Conservation (phyloP, 306 rosid genomes). For the Malus sieversii region DNA sequence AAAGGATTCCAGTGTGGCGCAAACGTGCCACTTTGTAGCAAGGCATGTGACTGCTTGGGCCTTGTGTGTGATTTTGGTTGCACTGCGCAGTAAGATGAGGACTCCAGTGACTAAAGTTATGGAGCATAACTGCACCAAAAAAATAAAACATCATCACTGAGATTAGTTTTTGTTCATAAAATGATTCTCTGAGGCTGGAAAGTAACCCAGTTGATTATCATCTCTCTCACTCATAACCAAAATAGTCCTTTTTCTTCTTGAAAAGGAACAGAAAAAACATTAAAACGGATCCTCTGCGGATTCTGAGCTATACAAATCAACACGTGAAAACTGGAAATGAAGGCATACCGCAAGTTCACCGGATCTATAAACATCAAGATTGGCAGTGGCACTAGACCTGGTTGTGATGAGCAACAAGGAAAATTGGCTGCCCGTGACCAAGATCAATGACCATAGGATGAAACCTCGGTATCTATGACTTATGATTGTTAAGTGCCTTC, state of each 20-base stretch:
- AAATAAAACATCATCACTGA: neutral
- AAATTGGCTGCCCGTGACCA: conserved; percentile 71
- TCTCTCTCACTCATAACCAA: no score
- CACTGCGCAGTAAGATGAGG: conserved; percentile 67
- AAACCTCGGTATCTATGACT: conserved; percentile 78
- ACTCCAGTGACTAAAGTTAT: conserved; percentile 58
- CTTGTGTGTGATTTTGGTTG: conserved; percentile 89
- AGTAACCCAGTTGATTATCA: no score
- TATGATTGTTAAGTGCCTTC: conserved; percentile 73
- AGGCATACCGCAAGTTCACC: conserved; percentile 80
- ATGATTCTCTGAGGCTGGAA: no score
- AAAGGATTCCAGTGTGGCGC: conserved; percentile 83
- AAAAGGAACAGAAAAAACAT: no score
- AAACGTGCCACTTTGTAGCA: conserved; percentile 96
- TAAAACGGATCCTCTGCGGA: no score
- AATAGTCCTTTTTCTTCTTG: no score
- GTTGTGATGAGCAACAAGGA: conserved; percentile 57
- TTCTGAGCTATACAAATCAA: no score
- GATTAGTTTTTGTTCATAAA: no score
- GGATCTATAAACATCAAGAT: conserved; percentile 35
- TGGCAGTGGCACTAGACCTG: conserved; percentile 14
- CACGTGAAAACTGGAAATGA: no score
- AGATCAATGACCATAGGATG: conserved; percentile 39
- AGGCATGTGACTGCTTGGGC: conserved; percentile 83
- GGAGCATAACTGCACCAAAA: conserved; percentile 33